phyloP scores from a whole-genome alignment of 257 asterid genomes.

The Gentiana straminea region DNA sequence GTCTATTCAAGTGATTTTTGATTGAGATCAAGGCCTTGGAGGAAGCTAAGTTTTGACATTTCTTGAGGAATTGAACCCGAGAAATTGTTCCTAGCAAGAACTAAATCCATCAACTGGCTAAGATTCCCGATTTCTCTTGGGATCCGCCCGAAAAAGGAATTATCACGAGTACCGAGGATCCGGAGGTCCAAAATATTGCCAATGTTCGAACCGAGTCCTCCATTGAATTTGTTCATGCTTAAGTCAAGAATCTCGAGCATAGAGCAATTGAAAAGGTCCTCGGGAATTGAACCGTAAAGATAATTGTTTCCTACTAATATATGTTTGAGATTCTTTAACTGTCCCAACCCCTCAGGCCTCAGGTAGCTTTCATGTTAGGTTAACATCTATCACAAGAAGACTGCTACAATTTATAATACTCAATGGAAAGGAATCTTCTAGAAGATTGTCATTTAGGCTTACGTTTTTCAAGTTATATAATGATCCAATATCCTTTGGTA shows the following conservation, averaged over 20 bases:
- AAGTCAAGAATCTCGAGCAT: slow-evolving; percentile 38
- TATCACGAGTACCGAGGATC: slow-evolving; percentile 20
- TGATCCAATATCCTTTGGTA: slow-evolving; percentile 49
- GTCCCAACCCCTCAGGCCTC: slow-evolving; percentile 47
- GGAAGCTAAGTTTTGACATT: slow-evolving; percentile 38
- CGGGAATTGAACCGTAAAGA: slow-evolving; percentile 48
- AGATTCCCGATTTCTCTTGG: slow-evolving; percentile 58
- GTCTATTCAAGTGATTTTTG: slow-evolving; percentile 43
- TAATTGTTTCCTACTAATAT: slow-evolving; percentile 38
- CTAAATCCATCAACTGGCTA: slow-evolving; percentile 34
- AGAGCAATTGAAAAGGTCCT: slow-evolving; percentile 50
- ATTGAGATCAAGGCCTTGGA: slow-evolving; percentile 49
- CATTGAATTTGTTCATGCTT: slow-evolving; percentile 27
- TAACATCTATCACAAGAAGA: slow-evolving; percentile 31
- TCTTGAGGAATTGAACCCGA: slow-evolving; percentile 51
- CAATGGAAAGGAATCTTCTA: slow-evolving; percentile 53
- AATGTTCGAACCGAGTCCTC: slow-evolving; percentile 32
- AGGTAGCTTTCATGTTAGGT: slow-evolving; percentile 26
- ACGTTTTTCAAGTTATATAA: slow-evolving; percentile 51
- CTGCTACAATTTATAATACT: slow-evolving; percentile 45
- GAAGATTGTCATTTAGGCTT: slow-evolving; percentile 30
- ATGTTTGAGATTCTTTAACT: slow-evolving; percentile 34
- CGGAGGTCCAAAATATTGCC: slow-evolving; percentile 41
- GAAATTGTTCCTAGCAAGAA: slow-evolving; percentile 35
- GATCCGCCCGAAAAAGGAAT: slow-evolving; percentile 39